A percentile compares a stretch with the other conserved stretches of the same genome.
Conservation (phyloP, 2,329 filamentous ascomycete genomes). For the Scedosporium boydii region DNA sequence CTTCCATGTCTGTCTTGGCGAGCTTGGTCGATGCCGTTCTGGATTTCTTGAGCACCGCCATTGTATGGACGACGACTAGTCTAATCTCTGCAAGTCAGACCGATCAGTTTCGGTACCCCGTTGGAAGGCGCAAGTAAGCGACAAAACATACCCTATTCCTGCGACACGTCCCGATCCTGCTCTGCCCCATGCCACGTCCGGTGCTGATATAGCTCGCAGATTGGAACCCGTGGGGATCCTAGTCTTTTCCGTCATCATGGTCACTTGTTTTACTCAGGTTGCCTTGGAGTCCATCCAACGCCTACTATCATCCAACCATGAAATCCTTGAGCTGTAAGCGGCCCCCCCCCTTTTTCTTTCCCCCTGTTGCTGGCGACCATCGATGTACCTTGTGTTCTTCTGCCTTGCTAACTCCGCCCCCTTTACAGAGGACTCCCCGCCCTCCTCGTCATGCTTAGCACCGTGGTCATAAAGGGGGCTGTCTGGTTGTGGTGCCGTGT, state of each 20-base stretch:
- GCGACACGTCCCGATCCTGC: neutral
- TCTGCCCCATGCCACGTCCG: neutral
- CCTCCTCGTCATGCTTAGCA: slow-evolving; percentile 70
- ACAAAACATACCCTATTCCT: neutral
- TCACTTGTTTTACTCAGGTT: slow-evolving; percentile 75
- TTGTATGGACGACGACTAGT: slow-evolving; percentile 69
- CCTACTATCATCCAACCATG: slow-evolving; percentile 50
- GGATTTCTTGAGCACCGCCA: slow-evolving; percentile 72
- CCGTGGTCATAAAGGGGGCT: slow-evolving; percentile 70
- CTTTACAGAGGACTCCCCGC: slow-evolving; percentile 49
- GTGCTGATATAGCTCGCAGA: slow-evolving; percentile 25
- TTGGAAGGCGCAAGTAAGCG: slow-evolving; percentile 54
- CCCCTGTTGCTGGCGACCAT: neutral
- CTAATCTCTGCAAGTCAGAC: slow-evolving; percentile 56
- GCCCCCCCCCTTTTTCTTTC: neutral
- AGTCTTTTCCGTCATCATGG: slow-evolving; percentile 79
- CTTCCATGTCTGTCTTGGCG: slow-evolving; percentile 72
- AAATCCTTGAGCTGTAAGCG: slow-evolving; percentile 58
- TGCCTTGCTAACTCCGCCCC: neutral
- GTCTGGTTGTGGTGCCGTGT: slow-evolving; percentile 85
- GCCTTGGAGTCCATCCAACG: slow-evolving; percentile 59
- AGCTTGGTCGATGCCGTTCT: slow-evolving; percentile 70
- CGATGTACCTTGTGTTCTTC: neutral
- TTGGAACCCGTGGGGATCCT: slow-evolving; percentile 73
- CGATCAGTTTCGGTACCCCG: slow-evolving; percentile 67